Conservation (phyloP, 108 stramenopile species). For the Chaetoceros tenuissimus region DNA sequence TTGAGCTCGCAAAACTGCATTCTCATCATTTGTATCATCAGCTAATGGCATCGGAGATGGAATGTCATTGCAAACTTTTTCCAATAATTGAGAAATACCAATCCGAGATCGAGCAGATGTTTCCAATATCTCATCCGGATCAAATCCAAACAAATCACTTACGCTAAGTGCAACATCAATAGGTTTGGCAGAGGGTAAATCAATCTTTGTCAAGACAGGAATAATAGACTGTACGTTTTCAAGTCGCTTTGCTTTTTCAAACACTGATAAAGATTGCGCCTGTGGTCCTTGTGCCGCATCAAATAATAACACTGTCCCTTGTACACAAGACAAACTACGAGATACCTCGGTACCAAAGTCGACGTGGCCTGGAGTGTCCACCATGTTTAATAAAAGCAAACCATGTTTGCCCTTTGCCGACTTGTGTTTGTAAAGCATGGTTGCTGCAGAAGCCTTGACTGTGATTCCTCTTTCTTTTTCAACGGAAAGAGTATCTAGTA, state of each 20-base stretch:
- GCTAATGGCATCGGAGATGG: constrained; percentile 50
- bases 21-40: constrained; percentile 33
- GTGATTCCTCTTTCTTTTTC: constrained; percentile 96
- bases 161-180: constrained; percentile 81
- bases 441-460: constrained; percentile 95
- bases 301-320: constrained; percentile 91
- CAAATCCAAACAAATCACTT: constrained; percentile 73
- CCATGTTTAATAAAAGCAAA: constrained; percentile 80
- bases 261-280: constrained; percentile 95
- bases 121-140: constrained; percentile 81
- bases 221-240: constrained; percentile 42
- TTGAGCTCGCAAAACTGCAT: constrained; percentile 60
- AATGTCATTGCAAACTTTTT: constrained; percentile 59
- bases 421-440: constrained; percentile 86
- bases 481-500: constrained; percentile 92
- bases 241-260: constrained; percentile 83
- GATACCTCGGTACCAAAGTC: constrained; percentile 94
- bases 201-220: constrained; percentile 92
- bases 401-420: constrained; percentile 61
- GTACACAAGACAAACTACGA: constrained; percentile 86
- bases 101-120: constrained; percentile 83
- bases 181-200: constrained; percentile 82
- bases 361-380: constrained; percentile 96
- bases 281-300: constrained; percentile 95
- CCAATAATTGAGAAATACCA: constrained; percentile 60